These are phyloP conservation scores for Coprinellus micaceus DNA, from an alignment of 768 basidiomycete species.

Conservation along the genomic window DNA sequence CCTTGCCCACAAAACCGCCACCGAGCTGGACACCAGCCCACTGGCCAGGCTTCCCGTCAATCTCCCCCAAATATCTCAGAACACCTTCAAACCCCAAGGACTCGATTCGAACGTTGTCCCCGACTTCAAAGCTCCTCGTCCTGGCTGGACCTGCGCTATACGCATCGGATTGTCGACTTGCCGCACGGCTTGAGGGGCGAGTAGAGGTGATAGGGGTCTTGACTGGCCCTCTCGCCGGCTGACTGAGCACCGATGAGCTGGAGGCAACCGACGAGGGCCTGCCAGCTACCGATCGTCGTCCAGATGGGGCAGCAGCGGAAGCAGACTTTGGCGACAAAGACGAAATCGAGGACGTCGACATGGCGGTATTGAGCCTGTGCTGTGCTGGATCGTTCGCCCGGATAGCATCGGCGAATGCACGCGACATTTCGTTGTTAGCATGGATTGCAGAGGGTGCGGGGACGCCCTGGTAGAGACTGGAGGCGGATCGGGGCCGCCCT, in stretches of 20 bases:
- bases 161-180: conserved; percentile 65
- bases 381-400: conserved; percentile 76
- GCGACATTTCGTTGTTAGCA: conserved; percentile 58
- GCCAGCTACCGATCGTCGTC: conserved; percentile 43
- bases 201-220: conserved; percentile 47
- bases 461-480: conserved; percentile 38
- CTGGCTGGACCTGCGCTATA: conserved; percentile 32
- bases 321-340: conserved; percentile 47
- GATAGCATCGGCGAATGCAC: conserved; percentile 77
- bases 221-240: conserved; percentile 36
- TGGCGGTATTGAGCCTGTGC: conserved; percentile 46
- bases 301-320: conserved; percentile 41
- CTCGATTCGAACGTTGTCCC: conserved; percentile 83
- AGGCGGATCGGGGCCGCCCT: conserved; percentile 65
- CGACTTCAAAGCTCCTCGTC: conserved; percentile 57
- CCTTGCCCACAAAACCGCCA: conserved; percentile 83
- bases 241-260: conserved; percentile 37
- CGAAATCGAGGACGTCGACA: conserved; percentile 36
- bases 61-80: conserved; percentile 76
- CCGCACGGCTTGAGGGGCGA: conserved; percentile 45
- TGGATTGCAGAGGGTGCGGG: conserved; percentile 16
- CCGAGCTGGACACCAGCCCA: conserved; percentile 94
- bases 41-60: conserved; percentile 82
- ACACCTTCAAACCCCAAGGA: conserved; percentile 86
- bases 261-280: conserved; percentile 61